These are phyloP conservation scores for Pythium guiyangense DNA, from an alignment of 352 stramenopile genomes.

Conservation along the genomic window DNA sequence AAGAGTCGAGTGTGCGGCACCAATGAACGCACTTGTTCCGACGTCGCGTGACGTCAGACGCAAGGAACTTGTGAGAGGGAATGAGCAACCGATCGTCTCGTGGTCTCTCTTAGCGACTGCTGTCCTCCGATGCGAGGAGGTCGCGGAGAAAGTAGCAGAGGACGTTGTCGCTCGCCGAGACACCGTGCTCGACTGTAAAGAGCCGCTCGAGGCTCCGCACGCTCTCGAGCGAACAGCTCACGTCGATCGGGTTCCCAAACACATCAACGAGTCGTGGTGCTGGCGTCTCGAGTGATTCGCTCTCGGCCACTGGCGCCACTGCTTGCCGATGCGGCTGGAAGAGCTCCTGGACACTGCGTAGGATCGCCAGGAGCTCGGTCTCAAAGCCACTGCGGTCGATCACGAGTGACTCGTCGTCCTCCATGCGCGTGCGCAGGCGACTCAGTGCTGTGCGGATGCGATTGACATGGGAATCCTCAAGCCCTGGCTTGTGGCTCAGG, in stretches of 20 bases:
- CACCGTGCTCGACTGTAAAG: constrained; percentile 37
- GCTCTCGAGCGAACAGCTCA: constrained; percentile 41
- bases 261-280: constrained; percentile 17
- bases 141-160: constrained; percentile 76
- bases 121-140: constrained; percentile 30
- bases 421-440: constrained; percentile 47
- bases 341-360: constrained; percentile 34
- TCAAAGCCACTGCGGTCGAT: constrained; percentile 34
- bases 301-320: neutral
- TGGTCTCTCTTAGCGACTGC: neutral
- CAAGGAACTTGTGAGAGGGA: too few species aligned
- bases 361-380: constrained; percentile 18
- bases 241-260: constrained; percentile 42
- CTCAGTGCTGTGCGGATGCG: constrained; percentile 32
- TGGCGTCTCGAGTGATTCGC: neutral
- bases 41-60: too few species aligned
- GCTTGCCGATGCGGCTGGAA: constrained; percentile 16
- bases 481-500: constrained; percentile 38
- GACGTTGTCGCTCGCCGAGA: constrained; percentile 37
- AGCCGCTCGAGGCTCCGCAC: constrained; percentile 46
- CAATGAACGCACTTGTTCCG: neutral
- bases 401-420: constrained; percentile 59
- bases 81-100: neutral
- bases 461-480: constrained; percentile 25
- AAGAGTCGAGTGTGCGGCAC: too few species aligned